phyloP scores from a whole-genome alignment of 2,329 filamentous ascomycete genomes.

The Thielaviopsis ethacetica region DNA sequence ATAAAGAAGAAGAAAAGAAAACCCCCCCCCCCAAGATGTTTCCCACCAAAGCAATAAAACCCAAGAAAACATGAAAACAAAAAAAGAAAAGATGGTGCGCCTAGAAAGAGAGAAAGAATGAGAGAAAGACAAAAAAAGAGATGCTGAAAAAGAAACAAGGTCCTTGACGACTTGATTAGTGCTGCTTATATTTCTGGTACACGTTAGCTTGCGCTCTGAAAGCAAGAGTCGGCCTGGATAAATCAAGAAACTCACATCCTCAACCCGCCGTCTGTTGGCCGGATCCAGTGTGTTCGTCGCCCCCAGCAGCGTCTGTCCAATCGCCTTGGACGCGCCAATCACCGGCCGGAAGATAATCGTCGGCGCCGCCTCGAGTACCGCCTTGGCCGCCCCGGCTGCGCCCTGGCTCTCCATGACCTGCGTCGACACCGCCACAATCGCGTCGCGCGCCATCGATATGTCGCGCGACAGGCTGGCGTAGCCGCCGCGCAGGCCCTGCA shows the following conservation, averaged over 20 bases:
- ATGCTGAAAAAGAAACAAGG: too few species aligned
- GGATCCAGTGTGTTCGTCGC: slow-evolving; percentile 86
- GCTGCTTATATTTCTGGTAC: slow-evolving; percentile 33
- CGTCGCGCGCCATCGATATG: slow-evolving; percentile 71
- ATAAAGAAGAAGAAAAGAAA: neutral
- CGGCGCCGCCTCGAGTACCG: slow-evolving; percentile 67
- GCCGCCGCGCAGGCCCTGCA: slow-evolving; percentile 71
- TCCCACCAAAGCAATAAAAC: neutral
- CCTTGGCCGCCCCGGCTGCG: slow-evolving; percentile 63
- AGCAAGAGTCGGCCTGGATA: neutral
- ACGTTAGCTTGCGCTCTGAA: neutral
- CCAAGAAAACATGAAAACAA: neutral
- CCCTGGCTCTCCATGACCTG: slow-evolving; percentile 78
- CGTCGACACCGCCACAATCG: slow-evolving; percentile 84
- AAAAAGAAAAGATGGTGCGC: neutral
- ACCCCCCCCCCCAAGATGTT: neutral
- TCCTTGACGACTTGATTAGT: slow-evolving; percentile 5
- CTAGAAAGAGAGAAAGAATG: neutral
- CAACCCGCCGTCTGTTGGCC: slow-evolving; percentile 60
- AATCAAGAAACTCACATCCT: slow-evolving; percentile 59
- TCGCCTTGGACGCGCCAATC: slow-evolving; percentile 75
- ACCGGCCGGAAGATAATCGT: slow-evolving; percentile 83
- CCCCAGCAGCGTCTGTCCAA: slow-evolving; percentile 78
- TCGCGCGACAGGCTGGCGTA: slow-evolving; percentile 73
- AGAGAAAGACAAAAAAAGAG: too few species aligned